phyloP scores from a whole-genome alignment of 106 monocot genomes.

The Narthecium ossifragum region DNA sequence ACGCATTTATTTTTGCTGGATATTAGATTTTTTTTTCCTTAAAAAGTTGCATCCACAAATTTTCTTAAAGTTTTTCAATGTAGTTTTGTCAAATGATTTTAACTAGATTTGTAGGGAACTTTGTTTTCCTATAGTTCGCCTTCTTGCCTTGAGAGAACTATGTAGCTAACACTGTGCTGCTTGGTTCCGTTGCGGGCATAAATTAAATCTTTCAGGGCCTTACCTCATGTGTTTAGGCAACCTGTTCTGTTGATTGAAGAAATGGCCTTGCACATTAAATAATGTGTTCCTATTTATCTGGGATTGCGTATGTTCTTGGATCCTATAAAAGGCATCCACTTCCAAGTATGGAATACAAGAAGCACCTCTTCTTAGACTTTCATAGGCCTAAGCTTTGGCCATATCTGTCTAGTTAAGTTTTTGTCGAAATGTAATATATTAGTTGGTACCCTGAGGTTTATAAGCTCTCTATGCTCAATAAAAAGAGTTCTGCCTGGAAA shows the following conservation, averaged over 20 bases:
- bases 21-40: not conserved
- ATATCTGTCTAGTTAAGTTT: no score
- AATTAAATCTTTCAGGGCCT: not conserved
- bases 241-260: not conserved
- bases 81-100: not conserved
- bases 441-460: not conserved
- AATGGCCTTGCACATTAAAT: not conserved
- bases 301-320: no score
- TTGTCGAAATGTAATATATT: no score
- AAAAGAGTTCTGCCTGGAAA: conserved; percentile 10
- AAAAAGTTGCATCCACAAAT: not conserved
- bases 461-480: not conserved
- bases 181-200: conserved; percentile 22
- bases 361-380: no score
- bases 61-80: not conserved
- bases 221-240: not conserved
- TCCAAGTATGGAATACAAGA: no score
- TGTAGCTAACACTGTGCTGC: not conserved
- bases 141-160: conserved; percentile 11
- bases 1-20: not conserved
- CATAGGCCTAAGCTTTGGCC: no score
- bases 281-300: not conserved
- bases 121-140: not conserved
- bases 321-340: no score
- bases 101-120: not conserved